Evolutionary conservation across 371 early-diverging fungal species (phyloP), one percentile per base, ranked within the genome.

Genomic region (Coemansia sp.): DNA sequence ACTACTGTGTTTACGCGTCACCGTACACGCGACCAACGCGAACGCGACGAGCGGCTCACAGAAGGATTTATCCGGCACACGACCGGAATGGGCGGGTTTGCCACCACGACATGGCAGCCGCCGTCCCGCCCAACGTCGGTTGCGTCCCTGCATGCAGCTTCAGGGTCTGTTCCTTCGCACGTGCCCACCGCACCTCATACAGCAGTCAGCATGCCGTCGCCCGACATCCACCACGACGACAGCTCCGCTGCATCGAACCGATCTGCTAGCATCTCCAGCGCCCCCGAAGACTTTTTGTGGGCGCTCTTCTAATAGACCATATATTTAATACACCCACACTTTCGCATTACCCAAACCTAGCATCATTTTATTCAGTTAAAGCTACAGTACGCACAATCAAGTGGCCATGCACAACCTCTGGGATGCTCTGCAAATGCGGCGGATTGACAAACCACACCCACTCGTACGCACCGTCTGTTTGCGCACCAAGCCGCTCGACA

Each of bases 361-460:
- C 37, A 37, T 11, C 37, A 33, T 50, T 20, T 20, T 50, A 50
- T 50, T 50, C 20, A n/a, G 7, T 50, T 50, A 50, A 50, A 50
- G 14, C 50, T 50, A 20, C 50, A 30, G 18, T 44, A n/a, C 54
- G 60, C n/a, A 80, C 63, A 37, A 82, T 66, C 8, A 82, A 50
- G 25, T 82, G 82, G 0, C 82, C 82, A 37, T 82, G 82, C 18
- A 67, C 55, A 5, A 82, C 67, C 48, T 77, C 82, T 2, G 78
- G 78, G 20, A 82, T 73, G 77, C 82, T 82, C 39, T 82, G 82
- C 52, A 82, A 58, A 21, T 78, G 72, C 0, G 70, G 73, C n/a
- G 77, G 82, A 63, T 75, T 75, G 9, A 82, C 82, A 60, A 80
- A 80, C 79, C 80, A 82, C 50, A 67, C 51, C 72, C 77, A 80